These are phyloP conservation scores for Ensete glaucum DNA, from an alignment of 176 grass and related monocot genomes.

Conservation along the genomic window DNA sequence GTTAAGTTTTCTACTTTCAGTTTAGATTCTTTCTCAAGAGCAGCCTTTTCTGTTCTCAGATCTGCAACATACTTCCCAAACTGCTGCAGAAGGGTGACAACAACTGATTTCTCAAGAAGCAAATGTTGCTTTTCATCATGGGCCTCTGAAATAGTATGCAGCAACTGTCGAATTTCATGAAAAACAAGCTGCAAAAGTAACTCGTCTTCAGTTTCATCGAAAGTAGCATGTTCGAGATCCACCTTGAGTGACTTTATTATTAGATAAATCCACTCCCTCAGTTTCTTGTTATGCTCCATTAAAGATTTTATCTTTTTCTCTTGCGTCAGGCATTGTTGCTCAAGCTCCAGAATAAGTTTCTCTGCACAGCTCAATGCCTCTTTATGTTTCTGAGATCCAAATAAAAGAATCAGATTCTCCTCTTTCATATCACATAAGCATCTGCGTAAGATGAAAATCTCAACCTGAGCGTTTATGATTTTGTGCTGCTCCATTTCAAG, in stretches of 20 bases:
- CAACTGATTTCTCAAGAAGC: conserved; percentile 77
- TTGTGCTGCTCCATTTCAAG: conserved; percentile 56
- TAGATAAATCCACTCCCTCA: conserved; percentile 48
- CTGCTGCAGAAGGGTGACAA: conserved; percentile 77
- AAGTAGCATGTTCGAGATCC: conserved; percentile 60
- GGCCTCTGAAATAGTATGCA: conserved; percentile 65
- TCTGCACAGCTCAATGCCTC: not conserved
- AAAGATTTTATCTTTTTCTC: conserved; percentile 32
- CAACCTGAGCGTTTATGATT: conserved; percentile 49
- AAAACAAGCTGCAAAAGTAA: conserved; percentile 86
- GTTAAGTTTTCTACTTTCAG: conserved; percentile 45
- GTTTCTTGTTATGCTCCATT: conserved; percentile 41
- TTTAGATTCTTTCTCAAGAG: conserved; percentile 63
- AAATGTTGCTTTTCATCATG: conserved; percentile 78
- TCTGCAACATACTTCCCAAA: conserved; percentile 73
- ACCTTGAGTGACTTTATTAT: conserved; percentile 59
- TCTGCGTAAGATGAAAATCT: conserved; percentile 68
- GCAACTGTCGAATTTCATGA: conserved; percentile 55
- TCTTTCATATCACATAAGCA: conserved; percentile 70
- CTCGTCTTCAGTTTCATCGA: conserved; percentile 66
- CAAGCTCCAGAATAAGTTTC: conserved; percentile 6
- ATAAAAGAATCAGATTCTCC: conserved; percentile 36
- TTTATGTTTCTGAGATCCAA: conserved; percentile 32
- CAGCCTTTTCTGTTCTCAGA: conserved; percentile 61
- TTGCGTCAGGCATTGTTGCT: conserved; percentile 20